phyloP scores from a whole-genome alignment of 2,329 filamentous ascomycete genomes.

The Teratosphaeria viscida region DNA sequence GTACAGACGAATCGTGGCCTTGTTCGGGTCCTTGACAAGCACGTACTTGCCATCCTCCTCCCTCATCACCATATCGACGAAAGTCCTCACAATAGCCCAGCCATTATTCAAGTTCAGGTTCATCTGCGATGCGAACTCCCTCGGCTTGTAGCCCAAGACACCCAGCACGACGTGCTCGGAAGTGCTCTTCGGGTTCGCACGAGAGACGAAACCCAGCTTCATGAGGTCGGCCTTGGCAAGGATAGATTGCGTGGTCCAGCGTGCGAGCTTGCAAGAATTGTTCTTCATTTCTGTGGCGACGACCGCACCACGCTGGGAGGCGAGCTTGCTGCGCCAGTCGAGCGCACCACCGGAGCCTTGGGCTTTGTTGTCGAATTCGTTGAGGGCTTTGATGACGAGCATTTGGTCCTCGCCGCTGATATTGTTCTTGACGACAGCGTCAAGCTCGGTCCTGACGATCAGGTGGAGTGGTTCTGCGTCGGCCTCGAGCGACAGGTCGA shows the following conservation, averaged over 20 bases:
- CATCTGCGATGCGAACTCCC: conserved; percentile 96
- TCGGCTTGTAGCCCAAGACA: conserved; percentile 94
- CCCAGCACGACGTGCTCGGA: conserved; percentile 92
- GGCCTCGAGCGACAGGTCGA: conserved; percentile 82
- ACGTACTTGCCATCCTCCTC: conserved; percentile 70
- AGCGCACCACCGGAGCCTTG: conserved; percentile 89
- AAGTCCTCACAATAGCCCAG: conserved; percentile 97
- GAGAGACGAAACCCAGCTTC: conserved; percentile 97
- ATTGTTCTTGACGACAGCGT: conserved; percentile 91
- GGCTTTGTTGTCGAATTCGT: conserved; percentile 98
- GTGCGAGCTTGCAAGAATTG: conserved; percentile 96
- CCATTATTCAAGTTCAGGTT: conserved; percentile 93
- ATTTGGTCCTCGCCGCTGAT: conserved; percentile 86
- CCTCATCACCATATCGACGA: conserved; percentile 84
- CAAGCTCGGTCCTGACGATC: conserved; percentile 87
- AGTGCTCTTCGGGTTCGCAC: conserved; percentile 81
- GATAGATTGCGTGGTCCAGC: conserved; percentile 96
- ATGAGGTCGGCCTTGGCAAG: conserved; percentile 95
- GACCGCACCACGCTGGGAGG: conserved; percentile 88
- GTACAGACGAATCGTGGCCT: conserved; percentile 86
- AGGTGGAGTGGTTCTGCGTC: conserved; percentile 90
- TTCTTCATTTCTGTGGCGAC: conserved; percentile 99
- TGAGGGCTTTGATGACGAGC: conserved; percentile 87
- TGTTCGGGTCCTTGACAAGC: conserved; percentile 83
- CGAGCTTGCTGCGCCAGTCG: conserved; percentile 94